Evolutionary conservation across 2,329 filamentous ascomycete genomes (phyloP).

Genomic region (Apiospora marii): DNA sequence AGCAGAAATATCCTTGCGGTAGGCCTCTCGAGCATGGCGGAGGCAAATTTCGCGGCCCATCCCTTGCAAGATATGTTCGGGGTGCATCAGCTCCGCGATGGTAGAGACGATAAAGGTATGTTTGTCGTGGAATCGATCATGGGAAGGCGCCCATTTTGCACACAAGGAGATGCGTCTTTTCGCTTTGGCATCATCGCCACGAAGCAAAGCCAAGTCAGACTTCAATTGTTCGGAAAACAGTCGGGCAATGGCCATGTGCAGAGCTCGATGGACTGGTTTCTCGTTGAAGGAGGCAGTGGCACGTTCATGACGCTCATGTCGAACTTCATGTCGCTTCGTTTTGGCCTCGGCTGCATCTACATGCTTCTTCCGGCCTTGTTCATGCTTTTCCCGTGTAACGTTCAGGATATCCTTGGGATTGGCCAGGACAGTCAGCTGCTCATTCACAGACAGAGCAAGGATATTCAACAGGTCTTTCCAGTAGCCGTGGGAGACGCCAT

Average conservation of each 20-base stretch:
- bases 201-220: conserved; percentile 52
- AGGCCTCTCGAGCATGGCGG: conserved; percentile 60
- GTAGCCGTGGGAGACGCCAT: conserved; percentile 65
- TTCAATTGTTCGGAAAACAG: conserved; percentile 64
- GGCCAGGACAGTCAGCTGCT: conserved; percentile 51
- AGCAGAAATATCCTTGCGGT: conserved; percentile 58
- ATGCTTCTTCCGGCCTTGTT: conserved; percentile 32
- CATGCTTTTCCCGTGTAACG: conserved; percentile 37
- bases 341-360: conserved; percentile 30
- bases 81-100: conserved; percentile 63
- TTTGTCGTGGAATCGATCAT: conserved; percentile 63
- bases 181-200: conserved; percentile 47
- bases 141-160: conserved; percentile 67
- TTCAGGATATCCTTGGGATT: conserved; percentile 52
- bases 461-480: conserved; percentile 70
- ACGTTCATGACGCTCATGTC: conserved; percentile 49
- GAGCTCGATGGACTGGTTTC: conserved; percentile 56
- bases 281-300: conserved; percentile 51
- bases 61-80: conserved; percentile 41
- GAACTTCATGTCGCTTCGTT: conserved; percentile 40
- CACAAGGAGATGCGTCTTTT: conserved; percentile 60
- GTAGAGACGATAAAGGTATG: conserved; percentile 64
- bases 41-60: conserved; percentile 58
- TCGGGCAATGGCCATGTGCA: conserved; percentile 61
- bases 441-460: conserved; percentile 58